Percentiles rank a stretch among this genome's conserved stretches.
These are phyloP conservation scores for Scheffersomyces lignosus DNA, from an alignment of 805 yeast genomes.

Conservation along the genomic window DNA sequence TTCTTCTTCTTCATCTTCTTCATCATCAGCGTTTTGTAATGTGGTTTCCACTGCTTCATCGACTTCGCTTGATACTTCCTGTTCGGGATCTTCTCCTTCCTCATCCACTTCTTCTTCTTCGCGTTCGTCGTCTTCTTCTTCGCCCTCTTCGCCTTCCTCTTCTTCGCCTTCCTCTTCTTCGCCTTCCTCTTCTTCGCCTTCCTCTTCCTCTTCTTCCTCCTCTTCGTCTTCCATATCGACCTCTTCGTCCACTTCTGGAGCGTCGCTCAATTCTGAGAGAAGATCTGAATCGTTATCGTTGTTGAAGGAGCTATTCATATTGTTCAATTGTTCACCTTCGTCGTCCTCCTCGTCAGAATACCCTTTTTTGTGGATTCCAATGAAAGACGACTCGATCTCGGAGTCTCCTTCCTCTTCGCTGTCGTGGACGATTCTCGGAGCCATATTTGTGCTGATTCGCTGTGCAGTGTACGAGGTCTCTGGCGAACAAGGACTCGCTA, in stretches of 20 bases:
- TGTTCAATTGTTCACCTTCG: constrained; percentile 4
- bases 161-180: constrained; percentile 5
- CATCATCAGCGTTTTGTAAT: constrained; percentile 9
- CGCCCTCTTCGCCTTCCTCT: constrained; percentile 16
- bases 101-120: constrained; percentile 11
- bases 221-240: constrained; percentile 13
- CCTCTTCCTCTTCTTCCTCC: constrained; percentile 17
- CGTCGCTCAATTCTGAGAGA: constrained; percentile 11
- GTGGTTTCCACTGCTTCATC: constrained; percentile 8
- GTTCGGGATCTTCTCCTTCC: constrained; percentile 16
- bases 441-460: background rate
- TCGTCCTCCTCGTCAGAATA: constrained; percentile 5
- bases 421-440: constrained; percentile 5
- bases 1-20: constrained; percentile 23
- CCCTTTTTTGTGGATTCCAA: too few relatives aligned
- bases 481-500: too few relatives aligned
- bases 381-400: too few relatives aligned
- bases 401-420: constrained; percentile 15
- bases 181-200: constrained; percentile 10
- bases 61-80: constrained; percentile 12
- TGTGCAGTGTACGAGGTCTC: too few relatives aligned
- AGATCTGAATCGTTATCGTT: constrained; percentile 9
- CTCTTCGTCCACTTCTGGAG: constrained; percentile 3
- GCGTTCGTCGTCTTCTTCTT: constrained; percentile 14
- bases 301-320: constrained; percentile 1